phyloP scores from a whole-genome alignment of 805 yeast genomes.

The Kazachstania viticola region DNA sequence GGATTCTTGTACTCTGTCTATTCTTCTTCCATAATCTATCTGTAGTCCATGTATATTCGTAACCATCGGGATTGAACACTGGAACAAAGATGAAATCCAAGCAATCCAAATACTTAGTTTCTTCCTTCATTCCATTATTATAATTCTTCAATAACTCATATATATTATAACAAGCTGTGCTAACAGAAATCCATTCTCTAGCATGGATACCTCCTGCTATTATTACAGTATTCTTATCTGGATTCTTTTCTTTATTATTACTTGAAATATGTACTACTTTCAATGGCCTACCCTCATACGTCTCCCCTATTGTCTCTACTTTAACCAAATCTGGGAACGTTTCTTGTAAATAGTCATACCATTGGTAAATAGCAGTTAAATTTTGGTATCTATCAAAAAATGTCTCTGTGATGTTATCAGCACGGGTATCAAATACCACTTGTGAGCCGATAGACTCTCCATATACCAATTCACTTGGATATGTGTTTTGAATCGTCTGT shows the following conservation, averaged over 20 bases:
- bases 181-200: conserved; percentile 77
- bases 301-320: conserved; percentile 59
- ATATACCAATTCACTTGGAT: no score
- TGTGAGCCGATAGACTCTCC: no score
- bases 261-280: conserved; percentile 55
- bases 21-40: conserved; percentile 87
- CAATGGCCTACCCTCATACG: conserved; percentile 63
- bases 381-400: conserved; percentile 66
- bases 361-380: conserved; percentile 53
- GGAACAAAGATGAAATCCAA: conserved; percentile 73
- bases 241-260: conserved; percentile 28
- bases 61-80: conserved; percentile 85
- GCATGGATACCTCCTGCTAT: conserved; percentile 83
- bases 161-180: conserved; percentile 51
- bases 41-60: conserved; percentile 64
- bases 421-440: no score
- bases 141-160: conserved; percentile 37
- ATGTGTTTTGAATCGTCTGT: conserved; percentile 44
- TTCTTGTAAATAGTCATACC: conserved; percentile 52
- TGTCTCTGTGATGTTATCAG: conserved; percentile 31
- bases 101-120: conserved; percentile 37
- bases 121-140: conserved; percentile 34
- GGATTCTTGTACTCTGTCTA: conserved; percentile 59
- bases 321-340: conserved; percentile 55
- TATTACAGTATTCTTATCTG: conserved; percentile 52